Conservation (phyloP, 2,329 filamentous ascomycete genomes). For the Teratosphaeria viscida region DNA sequence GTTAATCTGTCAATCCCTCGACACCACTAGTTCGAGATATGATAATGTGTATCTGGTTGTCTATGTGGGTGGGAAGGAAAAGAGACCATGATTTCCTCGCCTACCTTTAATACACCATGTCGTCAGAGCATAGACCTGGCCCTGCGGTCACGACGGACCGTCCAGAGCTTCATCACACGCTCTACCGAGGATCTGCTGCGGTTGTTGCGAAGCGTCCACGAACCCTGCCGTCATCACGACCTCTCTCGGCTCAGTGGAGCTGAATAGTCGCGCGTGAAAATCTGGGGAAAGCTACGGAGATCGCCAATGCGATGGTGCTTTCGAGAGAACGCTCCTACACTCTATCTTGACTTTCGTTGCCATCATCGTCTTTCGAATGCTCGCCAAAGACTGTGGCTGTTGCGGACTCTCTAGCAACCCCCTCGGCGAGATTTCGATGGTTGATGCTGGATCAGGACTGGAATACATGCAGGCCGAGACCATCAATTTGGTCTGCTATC, state of each 20-base stretch:
- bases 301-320: neutral
- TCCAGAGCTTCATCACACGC: neutral
- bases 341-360: neutral
- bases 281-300: constrained; percentile 4
- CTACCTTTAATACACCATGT: constrained; percentile 3
- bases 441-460: neutral
- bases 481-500: neutral
- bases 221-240: constrained; percentile 3
- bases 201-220: neutral
- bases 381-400: neutral
- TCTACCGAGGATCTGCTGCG: constrained; percentile 3
- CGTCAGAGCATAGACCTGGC: constrained; percentile 3
- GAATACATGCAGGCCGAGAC: neutral
- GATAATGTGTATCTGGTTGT: neutral
- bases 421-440: neutral
- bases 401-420: neutral
- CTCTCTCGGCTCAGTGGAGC: constrained; percentile 7
- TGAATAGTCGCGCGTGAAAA: constrained; percentile 2
- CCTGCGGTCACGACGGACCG: neutral
- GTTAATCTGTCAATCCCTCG: neutral
- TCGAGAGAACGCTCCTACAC: neutral
- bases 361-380: neutral
- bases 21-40: neutral
- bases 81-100: neutral
- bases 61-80: neutral